These are phyloP conservation scores for Heritiera littoralis DNA, from an alignment of 345 rosid species.

Conservation along the genomic window DNA sequence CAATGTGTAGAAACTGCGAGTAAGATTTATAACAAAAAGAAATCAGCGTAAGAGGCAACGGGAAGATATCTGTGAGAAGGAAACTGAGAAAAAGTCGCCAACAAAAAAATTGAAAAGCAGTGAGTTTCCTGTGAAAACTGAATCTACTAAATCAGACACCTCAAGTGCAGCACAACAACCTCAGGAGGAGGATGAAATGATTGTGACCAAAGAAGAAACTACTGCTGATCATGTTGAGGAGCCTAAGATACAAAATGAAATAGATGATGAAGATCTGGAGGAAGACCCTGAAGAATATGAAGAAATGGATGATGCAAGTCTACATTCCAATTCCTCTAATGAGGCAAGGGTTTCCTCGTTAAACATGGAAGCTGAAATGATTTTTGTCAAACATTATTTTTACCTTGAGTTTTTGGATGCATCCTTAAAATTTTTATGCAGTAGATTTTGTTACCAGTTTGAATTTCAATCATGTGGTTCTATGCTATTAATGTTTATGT, in stretches of 20 bases:
- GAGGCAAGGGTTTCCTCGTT: constrained; percentile 47
- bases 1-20: constrained; percentile 59
- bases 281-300: constrained; percentile 64
- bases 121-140: constrained; percentile 51
- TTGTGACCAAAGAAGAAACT: constrained; percentile 36
- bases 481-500: background rate
- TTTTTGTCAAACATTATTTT: background rate
- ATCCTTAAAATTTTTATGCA: constrained; percentile 4
- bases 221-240: constrained; percentile 41
- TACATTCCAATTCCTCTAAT: constrained; percentile 40
- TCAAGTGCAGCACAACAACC: constrained; percentile 35
- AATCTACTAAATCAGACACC: constrained; percentile 35
- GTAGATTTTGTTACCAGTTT: background rate
- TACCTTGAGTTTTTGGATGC: background rate
- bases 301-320: constrained; percentile 52
- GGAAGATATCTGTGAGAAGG: constrained; percentile 54
- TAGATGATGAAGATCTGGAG: constrained; percentile 53
- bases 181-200: constrained; percentile 41
- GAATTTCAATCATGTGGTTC: constrained; percentile 1
- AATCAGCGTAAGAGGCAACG: constrained; percentile 75
- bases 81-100: constrained; percentile 39
- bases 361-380: background rate
- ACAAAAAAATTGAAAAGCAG: constrained; percentile 56
- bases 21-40: constrained; percentile 64
- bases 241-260: constrained; percentile 36